phyloP scores from a whole-genome alignment of 768 basidiomycete species.

The Termitomyces sp. region DNA sequence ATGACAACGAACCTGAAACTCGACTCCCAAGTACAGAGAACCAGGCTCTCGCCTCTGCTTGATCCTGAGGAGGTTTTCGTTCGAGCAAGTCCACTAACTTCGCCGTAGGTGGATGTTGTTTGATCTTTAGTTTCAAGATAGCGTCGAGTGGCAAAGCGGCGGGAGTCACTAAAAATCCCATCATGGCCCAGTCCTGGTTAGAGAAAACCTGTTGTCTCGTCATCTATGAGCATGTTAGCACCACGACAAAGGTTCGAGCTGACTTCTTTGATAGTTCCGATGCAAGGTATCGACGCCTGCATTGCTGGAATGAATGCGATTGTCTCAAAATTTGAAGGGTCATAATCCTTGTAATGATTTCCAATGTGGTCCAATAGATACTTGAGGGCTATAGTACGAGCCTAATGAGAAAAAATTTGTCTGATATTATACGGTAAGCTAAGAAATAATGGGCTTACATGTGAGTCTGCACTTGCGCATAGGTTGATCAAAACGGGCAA shows the following conservation, averaged over 20 bases:
- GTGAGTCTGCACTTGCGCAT: constrained; percentile 50
- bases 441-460: constrained; percentile 17
- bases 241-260: constrained; percentile 6
- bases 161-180: constrained; percentile 75
- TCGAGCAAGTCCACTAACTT: constrained; percentile 55
- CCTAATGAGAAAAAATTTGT: constrained; percentile 12
- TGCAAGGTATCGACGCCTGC: constrained; percentile 39
- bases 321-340: constrained; percentile 46
- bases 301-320: constrained; percentile 78
- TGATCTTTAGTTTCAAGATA: constrained; percentile 58
- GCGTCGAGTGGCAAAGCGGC: constrained; percentile 46
- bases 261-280: constrained; percentile 67
- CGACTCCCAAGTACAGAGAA: constrained; percentile 65
- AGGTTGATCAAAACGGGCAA: constrained; percentile 61
- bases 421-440: not conserved
- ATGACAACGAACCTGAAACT: constrained; percentile 42
- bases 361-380: constrained; percentile 77
- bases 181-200: constrained; percentile 54
- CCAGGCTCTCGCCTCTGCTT: constrained; percentile 52
- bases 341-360: constrained; percentile 54
- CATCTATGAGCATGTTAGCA: not conserved
- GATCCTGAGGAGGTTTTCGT: constrained; percentile 50
- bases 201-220: constrained; percentile 55
- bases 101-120: constrained; percentile 59
- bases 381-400: constrained; percentile 60